These are phyloP conservation scores for Rhizoctonia solani DNA, from an alignment of 1,284 basidiomycete species.

Conservation along the genomic window DNA sequence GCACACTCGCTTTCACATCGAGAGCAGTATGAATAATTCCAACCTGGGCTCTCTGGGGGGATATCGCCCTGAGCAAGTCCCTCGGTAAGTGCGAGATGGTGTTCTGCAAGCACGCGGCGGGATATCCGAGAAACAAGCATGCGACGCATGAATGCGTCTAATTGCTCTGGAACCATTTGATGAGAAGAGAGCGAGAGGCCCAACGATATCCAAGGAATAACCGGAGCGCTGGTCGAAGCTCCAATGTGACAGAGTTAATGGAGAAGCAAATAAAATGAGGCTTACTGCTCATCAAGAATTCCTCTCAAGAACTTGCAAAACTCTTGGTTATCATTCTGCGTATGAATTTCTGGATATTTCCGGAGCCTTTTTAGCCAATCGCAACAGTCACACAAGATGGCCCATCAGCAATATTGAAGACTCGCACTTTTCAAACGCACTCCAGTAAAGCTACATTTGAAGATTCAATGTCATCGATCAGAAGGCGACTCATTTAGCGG, in stretches of 20 bases:
- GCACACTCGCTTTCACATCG: constrained; percentile 69
- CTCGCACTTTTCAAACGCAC: constrained; percentile 74
- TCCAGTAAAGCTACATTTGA: constrained; percentile 68
- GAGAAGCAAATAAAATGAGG: constrained; percentile 31
- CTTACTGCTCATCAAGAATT: constrained; percentile 78
- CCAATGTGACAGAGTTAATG: constrained; percentile 28
- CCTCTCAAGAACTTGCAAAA: constrained; percentile 75
- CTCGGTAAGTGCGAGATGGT: constrained; percentile 82
- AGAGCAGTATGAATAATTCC: constrained; percentile 85
- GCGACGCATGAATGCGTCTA: constrained; percentile 87
- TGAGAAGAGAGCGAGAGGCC: constrained; percentile 78
- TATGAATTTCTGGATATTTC: constrained; percentile 73
- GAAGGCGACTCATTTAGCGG: constrained; percentile 4
- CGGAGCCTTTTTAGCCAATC: constrained; percentile 60
- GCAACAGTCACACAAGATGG: neutral
- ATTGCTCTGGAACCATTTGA: constrained; percentile 72
- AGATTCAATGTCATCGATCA: neutral
- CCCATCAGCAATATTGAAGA: neutral
- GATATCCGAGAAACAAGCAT: constrained; percentile 93
- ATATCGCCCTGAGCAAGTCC: constrained; percentile 51
- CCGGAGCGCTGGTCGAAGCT: constrained; percentile 57
- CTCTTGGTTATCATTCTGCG: constrained; percentile 71
- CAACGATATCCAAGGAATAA: constrained; percentile 76
- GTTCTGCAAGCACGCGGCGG: constrained; percentile 84
- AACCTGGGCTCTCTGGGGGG: constrained; percentile 60